Evolutionary conservation across 345 rosid genomes (phyloP).

Genomic region (Bruguiera parviflora): DNA sequence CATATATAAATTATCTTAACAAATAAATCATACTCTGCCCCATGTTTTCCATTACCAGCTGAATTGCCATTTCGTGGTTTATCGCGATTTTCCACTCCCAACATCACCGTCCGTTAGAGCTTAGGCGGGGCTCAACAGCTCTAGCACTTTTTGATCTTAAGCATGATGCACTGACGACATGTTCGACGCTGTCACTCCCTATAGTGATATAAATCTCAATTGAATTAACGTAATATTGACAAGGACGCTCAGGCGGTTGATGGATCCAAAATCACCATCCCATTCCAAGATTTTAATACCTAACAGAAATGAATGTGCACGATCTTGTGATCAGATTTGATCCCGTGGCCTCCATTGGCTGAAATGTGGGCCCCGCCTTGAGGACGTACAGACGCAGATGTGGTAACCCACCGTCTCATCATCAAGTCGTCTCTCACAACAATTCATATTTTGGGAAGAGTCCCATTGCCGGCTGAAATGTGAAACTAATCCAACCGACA

Average conservation of each 20-base stretch:
- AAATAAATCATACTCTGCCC: too few species aligned
- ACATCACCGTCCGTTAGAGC: conserved; percentile 6
- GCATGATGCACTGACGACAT: conserved; percentile 5
- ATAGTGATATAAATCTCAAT: neutral
- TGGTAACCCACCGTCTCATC: conserved; percentile 39
- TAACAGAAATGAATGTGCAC: neutral
- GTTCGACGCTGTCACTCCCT: conserved; percentile 1
- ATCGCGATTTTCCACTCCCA: neutral
- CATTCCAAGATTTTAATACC: neutral
- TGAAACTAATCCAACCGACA: conserved; percentile 26
- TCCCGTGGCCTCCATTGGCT: neutral
- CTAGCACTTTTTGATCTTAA: neutral
- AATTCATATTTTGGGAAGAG: too few species aligned
- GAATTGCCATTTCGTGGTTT: neutral
- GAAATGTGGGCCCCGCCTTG: neutral
- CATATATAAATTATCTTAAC: too few species aligned
- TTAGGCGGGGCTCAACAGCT: conserved; percentile 4
- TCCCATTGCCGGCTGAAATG: neutral
- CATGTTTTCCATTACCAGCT: neutral
- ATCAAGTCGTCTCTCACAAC: neutral
- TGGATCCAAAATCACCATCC: neutral
- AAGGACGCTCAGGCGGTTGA: neutral
- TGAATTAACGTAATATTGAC: neutral
- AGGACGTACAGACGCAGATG: conserved; percentile 13
- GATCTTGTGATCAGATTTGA: neutral